These are phyloP conservation scores for Chrysosporium keratinophilum DNA, from an alignment of 2,329 filamentous ascomycete species.

Conservation along the genomic window DNA sequence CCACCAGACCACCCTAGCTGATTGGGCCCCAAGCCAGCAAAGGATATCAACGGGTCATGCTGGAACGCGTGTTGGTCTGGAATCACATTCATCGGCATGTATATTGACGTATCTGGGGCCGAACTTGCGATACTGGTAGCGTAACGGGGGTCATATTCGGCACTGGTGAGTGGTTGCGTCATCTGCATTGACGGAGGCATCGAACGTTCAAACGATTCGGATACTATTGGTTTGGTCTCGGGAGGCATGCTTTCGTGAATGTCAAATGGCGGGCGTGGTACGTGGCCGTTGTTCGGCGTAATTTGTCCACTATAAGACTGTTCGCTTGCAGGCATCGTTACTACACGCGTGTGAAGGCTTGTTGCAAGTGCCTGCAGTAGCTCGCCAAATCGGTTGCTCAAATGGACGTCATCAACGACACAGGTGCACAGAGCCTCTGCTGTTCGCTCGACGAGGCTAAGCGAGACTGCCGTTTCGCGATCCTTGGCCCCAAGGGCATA, in stretches of 20 bases:
- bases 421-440: slow-evolving; percentile 43
- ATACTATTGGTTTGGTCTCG: slow-evolving; percentile 7
- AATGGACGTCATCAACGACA: slow-evolving; percentile 50
- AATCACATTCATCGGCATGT: slow-evolving; percentile 10
- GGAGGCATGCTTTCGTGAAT: slow-evolving; percentile 6
- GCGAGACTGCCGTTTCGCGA: slow-evolving; percentile 42
- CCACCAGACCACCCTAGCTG: slow-evolving; percentile 19
- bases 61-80: slow-evolving; percentile 13
- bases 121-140: slow-evolving; percentile 3
- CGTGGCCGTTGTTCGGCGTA: slow-evolving; percentile 13
- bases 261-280: slow-evolving; percentile 11
- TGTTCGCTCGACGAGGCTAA: slow-evolving; percentile 43
- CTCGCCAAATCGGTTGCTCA: slow-evolving; percentile 53
- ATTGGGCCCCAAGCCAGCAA: slow-evolving; percentile 18
- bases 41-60: slow-evolving; percentile 18
- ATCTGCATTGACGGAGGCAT: slow-evolving; percentile 2
- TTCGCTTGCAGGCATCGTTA: slow-evolving; percentile 11
- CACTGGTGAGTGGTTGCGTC: slow-evolving; percentile 5
- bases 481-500: slow-evolving; percentile 49
- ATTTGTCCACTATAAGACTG: slow-evolving; percentile 14
- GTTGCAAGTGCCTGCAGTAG: slow-evolving; percentile 16
- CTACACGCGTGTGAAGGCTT: slow-evolving; percentile 16
- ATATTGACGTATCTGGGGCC: slow-evolving; percentile 10
- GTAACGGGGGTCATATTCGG: slow-evolving; percentile 2
- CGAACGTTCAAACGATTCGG: slow-evolving; percentile 12